Base-by-base conservation (phyloP, 345 rosid species). In the Noccaea caerulescens region DNA sequence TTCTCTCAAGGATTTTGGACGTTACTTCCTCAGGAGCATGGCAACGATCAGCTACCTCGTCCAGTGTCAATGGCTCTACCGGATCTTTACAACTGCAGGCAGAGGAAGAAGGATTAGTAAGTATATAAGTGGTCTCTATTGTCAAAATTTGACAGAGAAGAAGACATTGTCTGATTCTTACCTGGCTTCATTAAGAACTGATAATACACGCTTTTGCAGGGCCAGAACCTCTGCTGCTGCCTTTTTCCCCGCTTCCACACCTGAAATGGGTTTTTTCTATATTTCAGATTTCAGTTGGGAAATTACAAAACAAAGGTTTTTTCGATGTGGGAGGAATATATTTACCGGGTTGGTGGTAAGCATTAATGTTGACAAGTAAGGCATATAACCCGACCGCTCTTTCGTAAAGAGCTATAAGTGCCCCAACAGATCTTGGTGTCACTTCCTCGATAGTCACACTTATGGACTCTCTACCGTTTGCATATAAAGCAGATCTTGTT, bases 161-260 rank as follows among this genome's bases (percentile, higher is more conserved):
- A 6, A 4, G 50, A 6, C 63, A 52, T 34, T 23, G 43, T 56
- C 58, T 27, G 63, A 43, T 61, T 43, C 57, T 69, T 77, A 94
- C 99, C 90, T 94, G 72, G 99, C 97, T 78, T 94, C 96, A 54
- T 88, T 89, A 7, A 94, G 93, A 14, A 94, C 97, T 12, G 93
- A 84, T 80, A 94, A 81, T 65, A 94, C 96, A 60, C 95, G 93
- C 79, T 89, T 94, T 75, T 94, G 99, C 65, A 94, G 88, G 67
- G 97, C 93, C 55, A 94, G 80, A 62, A 94, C 96, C 79, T 94
- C 97, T 60, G 93, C 97, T 13, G 99, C 99, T 46, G 99, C 97
- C 68, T 88, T 91, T 72, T 94, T 91, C 69, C 99, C 99, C 53
- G 97, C 99, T 85, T 94, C 99, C 65, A 94, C 99, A 67, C 99